Conservation (phyloP, 495 filamentous ascomycete genomes). For the Neurospora sp. region DNA sequence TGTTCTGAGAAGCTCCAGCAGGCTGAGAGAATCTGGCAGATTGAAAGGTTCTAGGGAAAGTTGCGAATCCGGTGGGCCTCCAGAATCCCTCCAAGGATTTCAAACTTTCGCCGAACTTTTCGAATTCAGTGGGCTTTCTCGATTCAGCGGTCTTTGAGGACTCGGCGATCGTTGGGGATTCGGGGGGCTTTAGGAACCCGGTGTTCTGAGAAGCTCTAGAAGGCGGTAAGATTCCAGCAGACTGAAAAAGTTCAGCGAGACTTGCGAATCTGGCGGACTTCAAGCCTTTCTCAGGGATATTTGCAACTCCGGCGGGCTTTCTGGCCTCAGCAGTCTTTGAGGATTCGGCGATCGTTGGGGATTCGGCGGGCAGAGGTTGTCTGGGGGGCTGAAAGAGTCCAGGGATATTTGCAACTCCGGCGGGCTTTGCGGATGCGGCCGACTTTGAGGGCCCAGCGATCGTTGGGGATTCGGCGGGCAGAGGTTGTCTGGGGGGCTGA, state of each 20-base stretch:
- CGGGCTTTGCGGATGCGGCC: background rate
- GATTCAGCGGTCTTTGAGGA: background rate
- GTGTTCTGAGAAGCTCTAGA: background rate
- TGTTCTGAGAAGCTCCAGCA: background rate
- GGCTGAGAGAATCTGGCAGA: background rate
- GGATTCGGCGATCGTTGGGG: background rate
- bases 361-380: background rate
- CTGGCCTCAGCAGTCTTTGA: background rate
- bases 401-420: background rate
- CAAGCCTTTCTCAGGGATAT: background rate
- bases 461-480: background rate
- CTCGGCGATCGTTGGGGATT: background rate
- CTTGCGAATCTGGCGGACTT: background rate
- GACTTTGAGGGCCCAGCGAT: background rate
- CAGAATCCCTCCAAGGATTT: background rate
- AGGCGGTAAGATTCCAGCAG: background rate
- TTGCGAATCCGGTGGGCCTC: background rate
- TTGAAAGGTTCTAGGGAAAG: background rate
- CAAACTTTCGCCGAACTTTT: background rate
- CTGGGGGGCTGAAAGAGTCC: background rate
- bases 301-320: background rate
- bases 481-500: background rate
- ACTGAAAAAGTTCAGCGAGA: background rate
- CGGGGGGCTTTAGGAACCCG: background rate
- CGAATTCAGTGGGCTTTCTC: background rate